A percentile compares a stretch with the other conserved stretches of the same genome.
Evolutionary conservation across 495 filamentous ascomycete species (phyloP).

Genomic region (Umbilicaria muhlenbergii): DNA sequence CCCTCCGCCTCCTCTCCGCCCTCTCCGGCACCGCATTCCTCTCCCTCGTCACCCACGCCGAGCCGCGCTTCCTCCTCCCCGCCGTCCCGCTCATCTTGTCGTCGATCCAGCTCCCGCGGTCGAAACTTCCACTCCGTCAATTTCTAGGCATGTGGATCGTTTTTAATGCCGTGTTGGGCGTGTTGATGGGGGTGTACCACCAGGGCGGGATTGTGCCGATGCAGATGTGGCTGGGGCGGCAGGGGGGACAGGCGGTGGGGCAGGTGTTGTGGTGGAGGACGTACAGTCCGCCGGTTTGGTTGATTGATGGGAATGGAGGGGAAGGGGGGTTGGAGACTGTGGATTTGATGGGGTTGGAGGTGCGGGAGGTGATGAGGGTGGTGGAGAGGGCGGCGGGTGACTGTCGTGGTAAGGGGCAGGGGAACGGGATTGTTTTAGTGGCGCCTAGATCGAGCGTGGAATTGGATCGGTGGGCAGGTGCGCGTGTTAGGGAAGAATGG

Average conservation of each 20-base stretch:
- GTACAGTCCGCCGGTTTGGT: conserved; percentile 85
- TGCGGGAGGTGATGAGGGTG: conserved; percentile 40
- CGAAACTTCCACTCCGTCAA: conserved; percentile 24
- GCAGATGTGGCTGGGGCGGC: conserved; percentile 36
- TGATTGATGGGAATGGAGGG: conserved; percentile 61
- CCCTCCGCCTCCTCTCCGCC: conserved; percentile 55
- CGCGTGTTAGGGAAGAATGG: neutral
- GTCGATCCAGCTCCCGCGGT: conserved; percentile 55
- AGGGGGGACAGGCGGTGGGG: conserved; percentile 27
- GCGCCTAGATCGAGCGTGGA: conserved; percentile 11
- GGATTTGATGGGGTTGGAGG: conserved; percentile 71
- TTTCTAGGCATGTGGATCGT: conserved; percentile 61
- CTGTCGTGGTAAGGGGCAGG: conserved; percentile 28
- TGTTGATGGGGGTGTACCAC: conserved; percentile 84
- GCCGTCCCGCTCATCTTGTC: conserved; percentile 77
- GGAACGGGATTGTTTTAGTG: conserved; percentile 6
- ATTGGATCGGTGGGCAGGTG: conserved; percentile 6
- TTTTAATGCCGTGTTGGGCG: conserved; percentile 66
- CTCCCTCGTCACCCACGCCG: conserved; percentile 81
- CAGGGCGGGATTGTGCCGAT: conserved; percentile 83
- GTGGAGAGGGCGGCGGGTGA: conserved; percentile 36
- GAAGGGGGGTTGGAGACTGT: conserved; percentile 40
- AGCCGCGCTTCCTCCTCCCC: conserved; percentile 85
- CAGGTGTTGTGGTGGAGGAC: conserved; percentile 95
- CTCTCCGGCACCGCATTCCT: conserved; percentile 66